These are phyloP conservation scores for Hyphodiscus hymeniophilus DNA, from an alignment of 495 filamentous ascomycete species.

Conservation along the genomic window DNA sequence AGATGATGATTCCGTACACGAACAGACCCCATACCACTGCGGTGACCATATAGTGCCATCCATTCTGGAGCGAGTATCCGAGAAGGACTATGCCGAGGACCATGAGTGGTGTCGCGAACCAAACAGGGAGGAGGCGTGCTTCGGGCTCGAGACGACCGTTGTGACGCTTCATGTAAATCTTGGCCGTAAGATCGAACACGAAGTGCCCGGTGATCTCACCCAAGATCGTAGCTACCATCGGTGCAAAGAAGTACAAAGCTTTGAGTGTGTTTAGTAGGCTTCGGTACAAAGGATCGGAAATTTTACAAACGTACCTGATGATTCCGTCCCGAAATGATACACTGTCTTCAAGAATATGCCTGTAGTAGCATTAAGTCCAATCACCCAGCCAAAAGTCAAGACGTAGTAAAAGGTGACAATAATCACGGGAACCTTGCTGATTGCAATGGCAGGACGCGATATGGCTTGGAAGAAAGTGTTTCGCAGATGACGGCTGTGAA, in stretches of 20 bases:
- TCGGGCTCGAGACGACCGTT: conserved; percentile 21
- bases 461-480: not conserved
- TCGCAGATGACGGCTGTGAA: conserved; percentile 1
- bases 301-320: not conserved
- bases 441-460: not conserved
- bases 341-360: not conserved
- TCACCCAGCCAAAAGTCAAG: not conserved
- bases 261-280: not conserved
- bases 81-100: conserved; percentile 20
- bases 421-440: not conserved
- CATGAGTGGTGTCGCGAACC: conserved; percentile 19
- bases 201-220: conserved; percentile 29
- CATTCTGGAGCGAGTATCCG: conserved; percentile 19
- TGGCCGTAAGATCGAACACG: conserved; percentile 27
- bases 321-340: not conserved
- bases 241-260: conserved; percentile 27
- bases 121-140: conserved; percentile 22
- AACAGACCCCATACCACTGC: conserved; percentile 20
- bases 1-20: conserved; percentile 21
- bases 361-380: not conserved
- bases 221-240: conserved; percentile 25
- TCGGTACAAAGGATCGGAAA: too few species aligned
- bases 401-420: not conserved
- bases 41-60: conserved; percentile 23
- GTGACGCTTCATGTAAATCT: conserved; percentile 8